These are phyloP conservation scores for Pyrenophora tritici-repentis DNA, from an alignment of 2,329 filamentous ascomycete genomes.

Conservation along the genomic window DNA sequence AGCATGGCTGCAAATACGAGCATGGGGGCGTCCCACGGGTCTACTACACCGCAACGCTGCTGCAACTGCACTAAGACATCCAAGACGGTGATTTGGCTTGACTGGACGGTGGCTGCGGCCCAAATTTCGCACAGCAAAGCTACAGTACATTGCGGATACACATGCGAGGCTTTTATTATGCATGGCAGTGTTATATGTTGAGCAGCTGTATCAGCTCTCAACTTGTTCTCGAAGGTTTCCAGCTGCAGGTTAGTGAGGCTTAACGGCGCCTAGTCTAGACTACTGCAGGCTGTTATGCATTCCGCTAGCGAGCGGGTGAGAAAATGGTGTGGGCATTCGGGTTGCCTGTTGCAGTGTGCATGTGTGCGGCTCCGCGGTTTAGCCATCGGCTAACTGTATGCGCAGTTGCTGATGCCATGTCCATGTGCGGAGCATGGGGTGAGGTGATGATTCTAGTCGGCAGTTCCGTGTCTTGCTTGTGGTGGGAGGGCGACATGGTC, in stretches of 20 bases:
- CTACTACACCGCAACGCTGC: constrained; percentile 6
- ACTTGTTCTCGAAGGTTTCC: constrained; percentile 11
- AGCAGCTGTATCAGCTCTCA: constrained; percentile 1
- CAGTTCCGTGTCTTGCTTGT: too few species aligned
- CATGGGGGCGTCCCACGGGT: neutral
- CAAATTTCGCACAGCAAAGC: neutral
- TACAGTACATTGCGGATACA: constrained; percentile 7
- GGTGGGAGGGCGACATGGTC: too few species aligned
- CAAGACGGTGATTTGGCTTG: neutral
- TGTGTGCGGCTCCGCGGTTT: constrained; percentile 13
- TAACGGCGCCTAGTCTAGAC: constrained; percentile 13
- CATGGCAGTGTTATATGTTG: constrained; percentile 9
- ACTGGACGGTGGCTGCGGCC: constrained; percentile 8
- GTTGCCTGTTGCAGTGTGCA: constrained; percentile 1
- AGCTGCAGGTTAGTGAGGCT: constrained; percentile 10
- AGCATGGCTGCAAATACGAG: neutral
- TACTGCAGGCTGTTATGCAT: constrained; percentile 17
- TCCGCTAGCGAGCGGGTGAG: constrained; percentile 7
- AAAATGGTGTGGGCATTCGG: constrained; percentile 5
- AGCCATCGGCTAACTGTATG: constrained; percentile 2
- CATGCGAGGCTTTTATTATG: constrained; percentile 11
- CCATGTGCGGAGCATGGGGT: neutral
- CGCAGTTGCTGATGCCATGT: neutral
- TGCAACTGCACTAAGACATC: neutral
- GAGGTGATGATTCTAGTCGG: neutral